phyloP scores from a whole-genome alignment of 2,329 filamentous ascomycete species.

The Sodiomyces alkalinus region DNA sequence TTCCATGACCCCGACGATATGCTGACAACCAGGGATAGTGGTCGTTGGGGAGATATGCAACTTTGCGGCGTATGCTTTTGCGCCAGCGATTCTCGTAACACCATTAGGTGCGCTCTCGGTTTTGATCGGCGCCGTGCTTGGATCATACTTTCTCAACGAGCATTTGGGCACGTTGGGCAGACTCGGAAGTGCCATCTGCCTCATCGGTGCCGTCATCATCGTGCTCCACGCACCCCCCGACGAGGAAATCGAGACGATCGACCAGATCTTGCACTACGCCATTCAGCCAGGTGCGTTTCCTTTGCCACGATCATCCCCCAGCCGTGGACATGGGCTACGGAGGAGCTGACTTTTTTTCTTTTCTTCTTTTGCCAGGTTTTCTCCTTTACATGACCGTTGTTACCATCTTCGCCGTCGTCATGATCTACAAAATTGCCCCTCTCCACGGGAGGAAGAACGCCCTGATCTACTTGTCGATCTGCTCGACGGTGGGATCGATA shows the following conservation, averaged over 20 bases:
- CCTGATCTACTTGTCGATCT: slow-evolving; percentile 92
- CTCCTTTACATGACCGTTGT: slow-evolving; percentile 73
- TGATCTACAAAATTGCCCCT: slow-evolving; percentile 93
- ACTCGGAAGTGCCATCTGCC: slow-evolving; percentile 87
- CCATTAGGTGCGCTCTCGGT: slow-evolving; percentile 88
- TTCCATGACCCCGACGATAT: too few relatives aligned
- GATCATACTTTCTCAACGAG: slow-evolving; percentile 88
- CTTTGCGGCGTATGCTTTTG: slow-evolving; percentile 96
- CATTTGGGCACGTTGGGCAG: slow-evolving; percentile 82
- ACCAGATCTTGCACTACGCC: slow-evolving; percentile 81
- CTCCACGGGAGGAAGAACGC: slow-evolving; percentile 89
- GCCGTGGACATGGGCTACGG: too few relatives aligned
- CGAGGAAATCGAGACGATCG: slow-evolving; percentile 77
- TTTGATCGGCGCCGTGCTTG: slow-evolving; percentile 84
- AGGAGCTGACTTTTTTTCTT: too few relatives aligned
- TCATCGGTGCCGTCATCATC: slow-evolving; percentile 93
- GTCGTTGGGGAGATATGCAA: slow-evolving; percentile 89
- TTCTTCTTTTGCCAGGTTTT: slow-evolving; percentile 47
- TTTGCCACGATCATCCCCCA: too few relatives aligned
- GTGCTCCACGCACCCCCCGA: slow-evolving; percentile 94
- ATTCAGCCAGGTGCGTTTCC: slow-evolving; percentile 66
- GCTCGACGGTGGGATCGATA: slow-evolving; percentile 89
- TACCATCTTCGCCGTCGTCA: slow-evolving; percentile 69
- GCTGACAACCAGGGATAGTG: slow-evolving; percentile 37
- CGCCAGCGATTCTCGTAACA: slow-evolving; percentile 94